phyloP scores from a whole-genome alignment of 2,329 filamentous ascomycete species.

The Ophiostoma piceae region DNA sequence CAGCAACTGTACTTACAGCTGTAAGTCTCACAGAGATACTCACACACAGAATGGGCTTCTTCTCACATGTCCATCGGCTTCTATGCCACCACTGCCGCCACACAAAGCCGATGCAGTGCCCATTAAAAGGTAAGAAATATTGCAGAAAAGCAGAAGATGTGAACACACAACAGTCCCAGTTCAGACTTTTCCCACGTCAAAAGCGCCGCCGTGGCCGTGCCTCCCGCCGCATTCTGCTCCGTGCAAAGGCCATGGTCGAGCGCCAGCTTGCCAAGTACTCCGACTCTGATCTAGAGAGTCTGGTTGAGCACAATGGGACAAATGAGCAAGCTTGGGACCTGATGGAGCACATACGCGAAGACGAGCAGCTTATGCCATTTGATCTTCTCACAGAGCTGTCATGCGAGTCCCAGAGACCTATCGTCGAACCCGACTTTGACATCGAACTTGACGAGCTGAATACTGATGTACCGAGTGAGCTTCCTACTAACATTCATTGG shows the following conservation, averaged over 20 bases:
- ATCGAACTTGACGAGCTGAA: background rate
- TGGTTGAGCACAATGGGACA: background rate
- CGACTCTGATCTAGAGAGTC: background rate
- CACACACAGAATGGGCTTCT: background rate
- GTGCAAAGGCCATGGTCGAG: background rate
- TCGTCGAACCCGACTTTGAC: background rate
- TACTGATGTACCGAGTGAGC: background rate
- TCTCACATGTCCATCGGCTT: constrained; percentile 3
- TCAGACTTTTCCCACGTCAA: background rate
- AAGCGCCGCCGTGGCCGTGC: background rate
- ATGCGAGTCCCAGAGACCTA: background rate
- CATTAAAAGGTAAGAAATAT: background rate
- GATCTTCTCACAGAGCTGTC: background rate
- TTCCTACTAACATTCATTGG: constrained; percentile 8
- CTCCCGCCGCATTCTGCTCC: background rate
- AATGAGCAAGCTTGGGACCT: background rate
- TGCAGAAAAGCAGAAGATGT: background rate
- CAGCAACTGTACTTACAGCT: background rate
- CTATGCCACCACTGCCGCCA: background rate
- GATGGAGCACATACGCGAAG: background rate
- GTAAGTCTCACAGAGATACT: background rate
- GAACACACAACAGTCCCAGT: background rate
- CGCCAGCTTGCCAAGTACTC: background rate
- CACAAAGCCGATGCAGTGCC: background rate
- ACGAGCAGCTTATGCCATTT: background rate